Conservation (phyloP, 345 rosid genomes). For the Syzygium oleosum region DNA sequence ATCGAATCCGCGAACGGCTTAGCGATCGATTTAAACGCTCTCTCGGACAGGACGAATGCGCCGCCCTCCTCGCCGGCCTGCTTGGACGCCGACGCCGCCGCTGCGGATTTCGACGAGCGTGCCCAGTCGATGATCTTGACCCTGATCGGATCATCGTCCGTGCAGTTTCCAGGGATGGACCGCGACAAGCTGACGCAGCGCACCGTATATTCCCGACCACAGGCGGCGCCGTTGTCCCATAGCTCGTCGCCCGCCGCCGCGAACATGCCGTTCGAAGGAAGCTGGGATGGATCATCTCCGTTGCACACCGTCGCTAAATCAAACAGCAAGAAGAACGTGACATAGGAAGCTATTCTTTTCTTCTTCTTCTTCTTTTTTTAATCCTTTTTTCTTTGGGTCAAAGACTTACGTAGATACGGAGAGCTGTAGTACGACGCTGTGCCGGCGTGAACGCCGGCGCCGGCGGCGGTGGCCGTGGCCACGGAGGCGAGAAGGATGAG, state of each 20-base stretch:
- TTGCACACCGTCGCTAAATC: neutral
- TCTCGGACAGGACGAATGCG: too few species aligned
- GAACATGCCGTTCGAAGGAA: fast-evolving
- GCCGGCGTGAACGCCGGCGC: neutral
- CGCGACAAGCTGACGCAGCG: neutral
- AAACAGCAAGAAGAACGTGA: neutral
- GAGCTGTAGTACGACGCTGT: neutral
- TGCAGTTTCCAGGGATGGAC: too few species aligned
- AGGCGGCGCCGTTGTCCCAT: too few species aligned
- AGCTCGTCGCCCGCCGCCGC: too few species aligned
- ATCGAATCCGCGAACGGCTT: too few species aligned
- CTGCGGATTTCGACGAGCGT: too few species aligned
- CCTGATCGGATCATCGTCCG: too few species aligned
- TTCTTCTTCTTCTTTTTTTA: neutral
- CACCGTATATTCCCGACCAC: too few species aligned
- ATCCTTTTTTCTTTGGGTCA: neutral
- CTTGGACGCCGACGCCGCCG: too few species aligned
- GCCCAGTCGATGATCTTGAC: too few species aligned
- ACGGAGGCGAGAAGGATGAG: neutral
- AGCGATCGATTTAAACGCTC: too few species aligned
- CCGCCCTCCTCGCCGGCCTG: too few species aligned
- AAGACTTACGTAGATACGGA: neutral
- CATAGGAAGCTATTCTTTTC: neutral
- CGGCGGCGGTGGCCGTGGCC: neutral
- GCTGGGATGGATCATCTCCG: neutral